Evolutionary conservation across 352 stramenopile species (phyloP).

Genomic region (Phytophthora pinifolia): DNA sequence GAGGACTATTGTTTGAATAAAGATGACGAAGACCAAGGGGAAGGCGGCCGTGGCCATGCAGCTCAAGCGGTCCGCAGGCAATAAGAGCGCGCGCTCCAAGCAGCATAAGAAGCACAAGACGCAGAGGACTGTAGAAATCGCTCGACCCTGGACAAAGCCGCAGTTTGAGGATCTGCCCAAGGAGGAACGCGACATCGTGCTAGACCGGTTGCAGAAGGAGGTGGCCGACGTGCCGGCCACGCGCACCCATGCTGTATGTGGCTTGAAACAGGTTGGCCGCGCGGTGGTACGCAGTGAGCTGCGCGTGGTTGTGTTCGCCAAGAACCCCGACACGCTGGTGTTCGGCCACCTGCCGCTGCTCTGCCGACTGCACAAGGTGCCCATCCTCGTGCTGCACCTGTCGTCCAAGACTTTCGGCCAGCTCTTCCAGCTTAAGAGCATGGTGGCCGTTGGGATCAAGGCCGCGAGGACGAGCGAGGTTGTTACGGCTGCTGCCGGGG

Average conservation of each 20-base stretch:
- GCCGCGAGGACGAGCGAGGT: neutral
- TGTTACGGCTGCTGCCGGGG: neutral
- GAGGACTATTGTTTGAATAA: no score
- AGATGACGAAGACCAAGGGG: slow-evolving; percentile 16
- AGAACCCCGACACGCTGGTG: slow-evolving; percentile 52
- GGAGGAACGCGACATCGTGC: slow-evolving; percentile 77
- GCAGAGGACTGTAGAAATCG: slow-evolving; percentile 13
- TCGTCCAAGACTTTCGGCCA: slow-evolving; percentile 66
- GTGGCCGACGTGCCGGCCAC: slow-evolving; percentile 30
- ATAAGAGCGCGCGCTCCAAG: slow-evolving; percentile 2
- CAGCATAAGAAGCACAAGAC: slow-evolving; percentile 26
- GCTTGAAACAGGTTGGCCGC: slow-evolving; percentile 61
- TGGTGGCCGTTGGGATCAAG: slow-evolving; percentile 56
- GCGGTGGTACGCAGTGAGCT: slow-evolving; percentile 44
- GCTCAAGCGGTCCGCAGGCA: slow-evolving; percentile 21
- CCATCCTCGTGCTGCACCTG: slow-evolving; percentile 69
- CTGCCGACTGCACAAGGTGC: slow-evolving; percentile 63
- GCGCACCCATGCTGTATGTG: slow-evolving; percentile 36
- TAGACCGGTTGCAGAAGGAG: slow-evolving; percentile 74
- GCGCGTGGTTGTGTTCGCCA: slow-evolving; percentile 66
- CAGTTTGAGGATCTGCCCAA: slow-evolving; percentile 68
- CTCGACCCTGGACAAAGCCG: slow-evolving; percentile 43
- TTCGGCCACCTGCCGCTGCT: slow-evolving; percentile 72
- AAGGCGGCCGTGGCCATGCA: slow-evolving; percentile 26
- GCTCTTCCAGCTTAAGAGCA: slow-evolving; percentile 56